Base-by-base conservation (phyloP, 208 protist species). In the Crithidia acanthocephali region DNA sequence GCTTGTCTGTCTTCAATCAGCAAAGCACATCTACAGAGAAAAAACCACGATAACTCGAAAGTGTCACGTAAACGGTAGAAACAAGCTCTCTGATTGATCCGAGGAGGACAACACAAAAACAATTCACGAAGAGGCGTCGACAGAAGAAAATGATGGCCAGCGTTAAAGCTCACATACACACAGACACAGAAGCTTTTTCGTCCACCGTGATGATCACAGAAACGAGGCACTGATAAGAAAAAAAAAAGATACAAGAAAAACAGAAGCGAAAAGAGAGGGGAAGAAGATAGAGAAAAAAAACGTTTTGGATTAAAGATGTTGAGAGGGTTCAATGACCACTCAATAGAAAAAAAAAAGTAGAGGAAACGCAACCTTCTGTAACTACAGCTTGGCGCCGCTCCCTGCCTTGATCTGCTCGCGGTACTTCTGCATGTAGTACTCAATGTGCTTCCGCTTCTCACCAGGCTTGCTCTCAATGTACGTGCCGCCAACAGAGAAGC, bases 381-480 rank as follows among this genome's bases (percentile, higher is more conserved):
- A 42, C 18, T 69, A 74, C 59, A 74, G 30, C 44, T 71, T 69
- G 0, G 37, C 32, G 13, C 42, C 37, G 23, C 58, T 47, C 2
- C 57, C 35, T 4, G 66, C 40, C 32, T 51, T 48, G 23, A 78
- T 73, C 23, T 76, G 64, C 20, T 58, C 42, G 15, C 68, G 33
- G 20, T 76, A 79, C 60, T 61, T 37, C 15, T 56, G 20, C n/a
- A 76, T 57, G 59, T 74, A 78, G 27, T 68, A 16, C 23, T 74
- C 37, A 27, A 75, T 15, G 20, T 28, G 58, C 28, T 67, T 7
- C n/a, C 67, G 74, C 33, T 84, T 84, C 44, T 76, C 79, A 23
- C 77, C 70, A 15, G 60, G 32, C 48, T 74, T 47, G 52, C 75
- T 75, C 51, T 84, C 66, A n/a, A 84, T 20, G 61, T 68, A 77